Evolutionary conservation across 306 rosid genomes (phyloP), one percentile per base, ranked within the genome.

Genomic region (Rosa lucieae): DNA sequence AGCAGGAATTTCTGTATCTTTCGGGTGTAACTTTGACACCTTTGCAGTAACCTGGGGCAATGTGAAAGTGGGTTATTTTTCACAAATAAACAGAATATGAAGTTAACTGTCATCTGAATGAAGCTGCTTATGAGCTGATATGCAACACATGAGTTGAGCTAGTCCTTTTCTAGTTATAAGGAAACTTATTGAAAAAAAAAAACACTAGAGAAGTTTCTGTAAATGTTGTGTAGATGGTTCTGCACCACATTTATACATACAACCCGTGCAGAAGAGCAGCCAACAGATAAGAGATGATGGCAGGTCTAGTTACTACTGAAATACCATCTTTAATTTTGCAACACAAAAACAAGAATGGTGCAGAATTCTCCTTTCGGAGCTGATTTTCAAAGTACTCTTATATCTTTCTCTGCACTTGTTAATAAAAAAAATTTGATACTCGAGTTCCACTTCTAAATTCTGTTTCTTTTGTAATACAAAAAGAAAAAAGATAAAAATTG

Each of bases 1-100:
- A 13, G 74, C 62, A 79, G 89, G 88, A 80, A 84, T 79, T 67
- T 88, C 99, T 48, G 75, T 68, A 76, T 92, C 97, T 86, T 88
- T 94, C 48, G 93, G 95, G 83, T 89, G 69, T 76, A 94, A 75
- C 66, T 85, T 92, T 85, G 94, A 88, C 79, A 92, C 77, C 77
- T 74, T 78, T 63, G 91, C 92, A 79, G 86, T 85, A 76, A 92
- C 95, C 99, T 94, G 86, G 11, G 58, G 39, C 62, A 58, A 78
- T 51, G 76, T 21, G 70, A 63, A 85, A 78, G 75, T 53, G 69
- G 40, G 29, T 71, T 0, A 49, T 43, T 26, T 15, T 47, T 65
- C 35, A 47, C 18, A 76, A 61, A 47, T 6, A 69, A 29, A 70
- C 32, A 26, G 6, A 56, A 10, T 42, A 21, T 52, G 18, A 53